These are phyloP conservation scores for Pleomassaria siparia DNA, from an alignment of 2,329 filamentous ascomycete species.

Conservation along the genomic window DNA sequence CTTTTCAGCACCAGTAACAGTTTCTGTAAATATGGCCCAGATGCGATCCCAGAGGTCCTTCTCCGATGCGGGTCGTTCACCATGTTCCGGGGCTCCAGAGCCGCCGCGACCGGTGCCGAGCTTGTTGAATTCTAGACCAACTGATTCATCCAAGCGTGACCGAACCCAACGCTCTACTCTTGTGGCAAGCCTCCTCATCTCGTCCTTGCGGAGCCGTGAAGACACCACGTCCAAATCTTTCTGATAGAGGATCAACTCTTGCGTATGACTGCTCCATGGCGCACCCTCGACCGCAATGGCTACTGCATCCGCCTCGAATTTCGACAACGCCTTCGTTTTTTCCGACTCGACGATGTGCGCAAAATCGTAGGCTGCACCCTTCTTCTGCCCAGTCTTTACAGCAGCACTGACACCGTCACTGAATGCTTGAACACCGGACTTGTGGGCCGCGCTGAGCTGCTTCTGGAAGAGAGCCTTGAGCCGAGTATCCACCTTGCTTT, in stretches of 20 bases:
- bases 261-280: constrained; percentile 82
- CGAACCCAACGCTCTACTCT: constrained; percentile 93
- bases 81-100: constrained; percentile 74
- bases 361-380: constrained; percentile 88
- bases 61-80: constrained; percentile 70
- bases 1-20: constrained; percentile 81
- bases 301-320: constrained; percentile 75
- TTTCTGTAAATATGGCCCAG: constrained; percentile 81
- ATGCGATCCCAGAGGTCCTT: constrained; percentile 95
- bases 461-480: constrained; percentile 85
- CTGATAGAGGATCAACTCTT: constrained; percentile 77
- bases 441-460: constrained; percentile 88
- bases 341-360: constrained; percentile 87
- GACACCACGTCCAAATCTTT: constrained; percentile 92
- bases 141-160: constrained; percentile 79
- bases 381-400: constrained; percentile 91
- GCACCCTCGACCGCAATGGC: constrained; percentile 76
- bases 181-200: constrained; percentile 90
- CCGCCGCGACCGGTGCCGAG: constrained; percentile 86
- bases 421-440: constrained; percentile 80
- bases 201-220: constrained; percentile 81
- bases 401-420: constrained; percentile 82
- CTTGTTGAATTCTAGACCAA: constrained; percentile 95
- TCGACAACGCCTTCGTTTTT: constrained; percentile 72
- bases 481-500: constrained; percentile 82